Conservation (phyloP, 805 yeast species). For the Isabelozyma rhagii region DNA sequence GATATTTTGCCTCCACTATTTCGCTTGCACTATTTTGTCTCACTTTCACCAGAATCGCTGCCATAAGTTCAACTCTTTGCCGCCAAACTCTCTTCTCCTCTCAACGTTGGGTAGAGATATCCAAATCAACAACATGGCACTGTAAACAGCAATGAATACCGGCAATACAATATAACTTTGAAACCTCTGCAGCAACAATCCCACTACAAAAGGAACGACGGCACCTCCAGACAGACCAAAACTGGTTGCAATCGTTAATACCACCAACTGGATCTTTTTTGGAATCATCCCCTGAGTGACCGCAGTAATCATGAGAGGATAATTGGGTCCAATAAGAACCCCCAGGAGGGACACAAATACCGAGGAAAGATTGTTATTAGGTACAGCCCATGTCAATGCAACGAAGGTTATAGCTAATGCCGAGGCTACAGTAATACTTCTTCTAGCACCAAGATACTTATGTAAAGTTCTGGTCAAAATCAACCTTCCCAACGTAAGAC, state of each 20-base stretch:
- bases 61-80: neutral
- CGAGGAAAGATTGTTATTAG: slow-evolving; percentile 43
- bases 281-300: slow-evolving; percentile 41
- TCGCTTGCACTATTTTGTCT: too few species aligned
- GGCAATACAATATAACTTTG: slow-evolving; percentile 54
- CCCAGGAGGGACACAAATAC: slow-evolving; percentile 52
- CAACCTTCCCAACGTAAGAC: slow-evolving; percentile 63
- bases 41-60: neutral
- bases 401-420: slow-evolving; percentile 35
- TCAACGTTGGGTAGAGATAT: slow-evolving; percentile 11
- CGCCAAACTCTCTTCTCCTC: neutral
- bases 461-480: slow-evolving; percentile 42
- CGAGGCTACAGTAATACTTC: slow-evolving; percentile 38
- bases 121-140: slow-evolving; percentile 25
- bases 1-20: too few species aligned
- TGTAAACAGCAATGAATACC: slow-evolving; percentile 35
- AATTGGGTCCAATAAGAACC: slow-evolving; percentile 63
- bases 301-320: slow-evolving; percentile 49
- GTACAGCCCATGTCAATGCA: slow-evolving; percentile 48
- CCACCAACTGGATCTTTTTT: slow-evolving; percentile 48
- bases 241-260: slow-evolving; percentile 50
- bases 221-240: slow-evolving; percentile 62
- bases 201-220: slow-evolving; percentile 50
- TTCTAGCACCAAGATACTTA: slow-evolving; percentile 39
- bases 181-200: slow-evolving; percentile 42